phyloP scores from a whole-genome alignment of 176 grass and related monocot genomes.

The barley (Hordeum vulgare) region DNA sequence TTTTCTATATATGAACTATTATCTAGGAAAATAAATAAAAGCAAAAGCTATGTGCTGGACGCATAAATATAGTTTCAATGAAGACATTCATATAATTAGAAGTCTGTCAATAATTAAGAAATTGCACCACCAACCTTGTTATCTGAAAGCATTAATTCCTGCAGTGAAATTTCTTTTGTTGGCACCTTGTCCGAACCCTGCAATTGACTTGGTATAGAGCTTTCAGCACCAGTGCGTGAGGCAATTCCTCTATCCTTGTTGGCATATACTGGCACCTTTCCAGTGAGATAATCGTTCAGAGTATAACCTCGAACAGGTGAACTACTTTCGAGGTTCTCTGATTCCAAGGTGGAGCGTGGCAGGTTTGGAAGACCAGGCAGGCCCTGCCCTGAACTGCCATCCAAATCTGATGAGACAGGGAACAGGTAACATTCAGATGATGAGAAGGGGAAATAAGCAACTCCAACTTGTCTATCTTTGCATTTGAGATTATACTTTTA shows the following conservation, averaged over 20 bases:
- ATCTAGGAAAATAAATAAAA: not conserved
- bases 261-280: not conserved
- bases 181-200: too few relatives aligned
- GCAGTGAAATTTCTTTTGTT: too few relatives aligned
- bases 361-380: not conserved
- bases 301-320: too few relatives aligned
- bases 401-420: conserved; percentile 4
- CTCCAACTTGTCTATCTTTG: not conserved
- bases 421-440: conserved; percentile 8
- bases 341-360: too few relatives aligned
- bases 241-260: not conserved
- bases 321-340: too few relatives aligned
- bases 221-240: too few relatives aligned
- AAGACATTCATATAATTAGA: too few relatives aligned
- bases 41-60: not conserved
- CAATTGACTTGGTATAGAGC: too few relatives aligned
- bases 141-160: too few relatives aligned
- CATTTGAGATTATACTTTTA: not conserved
- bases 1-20: not conserved
- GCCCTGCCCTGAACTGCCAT: not conserved
- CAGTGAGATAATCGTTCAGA: conserved; percentile 2
- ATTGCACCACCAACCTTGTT: too few relatives aligned
- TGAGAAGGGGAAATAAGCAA: not conserved
- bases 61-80: too few relatives aligned
- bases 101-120: too few relatives aligned